A percentile compares a stretch with the other conserved stretches of the same genome.
Conservation (phyloP, 148 eudicot species). For the Tetragonia tetragonoides region DNA sequence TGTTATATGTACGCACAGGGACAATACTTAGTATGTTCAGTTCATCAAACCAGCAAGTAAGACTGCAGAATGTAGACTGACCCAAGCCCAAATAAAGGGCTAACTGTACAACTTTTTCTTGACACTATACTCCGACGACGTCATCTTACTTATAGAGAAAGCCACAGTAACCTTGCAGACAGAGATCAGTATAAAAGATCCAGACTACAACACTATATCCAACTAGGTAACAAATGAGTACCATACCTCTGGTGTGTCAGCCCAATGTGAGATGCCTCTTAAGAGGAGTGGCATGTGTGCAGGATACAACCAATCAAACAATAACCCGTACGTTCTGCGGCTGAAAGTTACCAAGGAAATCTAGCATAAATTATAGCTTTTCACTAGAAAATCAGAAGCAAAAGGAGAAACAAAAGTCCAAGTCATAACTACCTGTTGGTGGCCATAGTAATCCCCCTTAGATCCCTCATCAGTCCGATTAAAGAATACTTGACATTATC, state of each 20-base stretch:
- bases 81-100: no score
- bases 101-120: no score
- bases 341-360: conserved; percentile 40
- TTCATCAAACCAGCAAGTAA: no score
- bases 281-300: conserved; percentile 79
- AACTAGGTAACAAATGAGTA: not conserved
- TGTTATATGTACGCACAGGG: no score
- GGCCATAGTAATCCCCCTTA: conserved; percentile 95
- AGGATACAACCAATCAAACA: conserved; percentile 98
- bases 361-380: not conserved
- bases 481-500: conserved; percentile 76
- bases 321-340: conserved; percentile 84
- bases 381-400: not conserved
- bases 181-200: not conserved
- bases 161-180: not conserved
- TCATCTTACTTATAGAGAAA: not conserved
- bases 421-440: conserved; percentile 63
- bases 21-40: no score
- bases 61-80: no score
- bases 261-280: conserved; percentile 94
- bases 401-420: not conserved
- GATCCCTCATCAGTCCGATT: conserved; percentile 90
- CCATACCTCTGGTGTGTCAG: conserved; percentile 96
- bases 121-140: no score
- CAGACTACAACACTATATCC: not conserved